These are phyloP conservation scores for Laetiporus sulphureus DNA, from an alignment of 1,284 basidiomycete species.

Conservation along the genomic window DNA sequence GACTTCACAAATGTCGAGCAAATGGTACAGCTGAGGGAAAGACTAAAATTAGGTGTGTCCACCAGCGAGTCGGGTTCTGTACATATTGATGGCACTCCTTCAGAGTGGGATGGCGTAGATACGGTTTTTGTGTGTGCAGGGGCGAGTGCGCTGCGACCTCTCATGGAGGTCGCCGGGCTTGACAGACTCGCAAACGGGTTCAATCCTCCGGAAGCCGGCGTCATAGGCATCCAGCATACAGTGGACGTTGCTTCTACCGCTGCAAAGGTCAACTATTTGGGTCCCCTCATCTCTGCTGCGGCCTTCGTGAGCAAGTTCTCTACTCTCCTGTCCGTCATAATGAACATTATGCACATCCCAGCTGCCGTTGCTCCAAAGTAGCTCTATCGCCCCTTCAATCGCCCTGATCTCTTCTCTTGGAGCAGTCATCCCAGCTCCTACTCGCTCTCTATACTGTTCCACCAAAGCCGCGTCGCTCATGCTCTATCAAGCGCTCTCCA, in stretches of 20 bases:
- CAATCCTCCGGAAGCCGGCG: conserved; percentile 31
- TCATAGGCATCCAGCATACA: conserved; percentile 44
- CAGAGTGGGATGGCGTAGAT: conserved; percentile 80
- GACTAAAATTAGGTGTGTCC: conserved; percentile 53
- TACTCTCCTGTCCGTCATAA: not conserved
- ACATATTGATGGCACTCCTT: not conserved
- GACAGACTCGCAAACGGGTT: conserved; percentile 31
- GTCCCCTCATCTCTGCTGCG: conserved; percentile 56
- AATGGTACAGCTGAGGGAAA: conserved; percentile 56
- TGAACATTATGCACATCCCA: conserved; percentile 22
- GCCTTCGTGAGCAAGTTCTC: conserved; percentile 47
- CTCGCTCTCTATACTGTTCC: conserved; percentile 78
- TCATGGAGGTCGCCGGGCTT: conserved; percentile 69
- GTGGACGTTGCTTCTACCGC: conserved; percentile 49
- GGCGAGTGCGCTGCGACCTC: conserved; percentile 75
- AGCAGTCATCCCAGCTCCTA: conserved; percentile 79
- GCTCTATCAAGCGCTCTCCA: conserved; percentile 73
- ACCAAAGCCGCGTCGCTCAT: conserved; percentile 79
- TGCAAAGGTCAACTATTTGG: conserved; percentile 55
- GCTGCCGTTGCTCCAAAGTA: conserved; percentile 72
- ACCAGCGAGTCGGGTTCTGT: no score
- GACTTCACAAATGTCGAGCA: conserved; percentile 68
- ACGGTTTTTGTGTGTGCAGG: conserved; percentile 84
- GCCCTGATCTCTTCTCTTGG: conserved; percentile 79
- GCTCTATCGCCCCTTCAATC: conserved; percentile 69